Evolutionary conservation across 2,329 filamentous ascomycete species (phyloP), one percentile per base, ranked within the genome.

Genomic region (Talaromyces sp.): DNA sequence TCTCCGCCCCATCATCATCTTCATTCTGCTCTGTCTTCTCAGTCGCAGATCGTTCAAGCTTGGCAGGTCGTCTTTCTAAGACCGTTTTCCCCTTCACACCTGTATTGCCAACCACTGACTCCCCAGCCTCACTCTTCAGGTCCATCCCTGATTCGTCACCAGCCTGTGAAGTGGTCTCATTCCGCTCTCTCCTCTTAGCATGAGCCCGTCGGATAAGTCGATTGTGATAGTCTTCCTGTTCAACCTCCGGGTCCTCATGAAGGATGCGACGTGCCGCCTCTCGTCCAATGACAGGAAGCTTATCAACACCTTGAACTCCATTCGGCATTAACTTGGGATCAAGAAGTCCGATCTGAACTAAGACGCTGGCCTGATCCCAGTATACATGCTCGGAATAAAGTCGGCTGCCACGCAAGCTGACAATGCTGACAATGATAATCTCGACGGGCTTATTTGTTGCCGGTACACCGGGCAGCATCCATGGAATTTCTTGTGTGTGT

Each of bases 351-450:
- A 83, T 72, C 63, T 86, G 83, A 40, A 85, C 79, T 13, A 86
- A 65, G 7, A 86, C 82, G 43, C 75, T 80, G 9, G 83, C 83
- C 60, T 86, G 83, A 59, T 86, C 83, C 83, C 83, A 86, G 63
- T 86, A 85, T 3, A 84, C 69, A 47, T 84, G 77, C 64, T 86
- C 83, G 16, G 77, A 79, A 66, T 78, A 82, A 11, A 85, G 66
- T 57, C 78, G 80, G 0, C 78, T 80, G 0, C 74, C 81, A 13
- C 80, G 70, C 48, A 86, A 71, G 27, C 77, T 77, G 2, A 85
- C 82, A 8, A 86, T 80, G 47, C 75, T 80, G 1, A 86, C 79
- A 2, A 86, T 66, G 0, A 82, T 77, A 3, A 84, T 73, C 62
- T 86, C 82, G 1, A 86, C 81, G 37, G 76, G 75, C 49, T 80